Evolutionary conservation across 352 stramenopile species (phyloP).

Genomic region (Phytopythium litorale): DNA sequence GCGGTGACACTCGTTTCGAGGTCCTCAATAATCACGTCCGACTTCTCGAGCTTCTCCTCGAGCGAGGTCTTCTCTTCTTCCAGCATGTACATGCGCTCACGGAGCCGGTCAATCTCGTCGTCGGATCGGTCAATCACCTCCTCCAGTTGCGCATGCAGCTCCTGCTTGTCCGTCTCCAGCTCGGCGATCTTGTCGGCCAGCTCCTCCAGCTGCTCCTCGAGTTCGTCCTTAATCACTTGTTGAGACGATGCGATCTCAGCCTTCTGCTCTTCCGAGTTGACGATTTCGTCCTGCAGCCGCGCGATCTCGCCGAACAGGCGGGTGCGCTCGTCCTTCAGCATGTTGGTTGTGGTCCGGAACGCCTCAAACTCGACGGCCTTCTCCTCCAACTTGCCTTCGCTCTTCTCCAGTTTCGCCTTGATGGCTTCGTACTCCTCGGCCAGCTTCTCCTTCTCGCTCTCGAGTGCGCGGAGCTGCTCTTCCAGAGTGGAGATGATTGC

Average conservation of each 20-base stretch:
- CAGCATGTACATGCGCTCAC: slow-evolving; percentile 38
- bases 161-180: slow-evolving; percentile 49
- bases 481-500: slow-evolving; percentile 45
- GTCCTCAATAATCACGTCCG: slow-evolving; percentile 26
- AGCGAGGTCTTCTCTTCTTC: slow-evolving; percentile 42
- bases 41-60: slow-evolving; percentile 30
- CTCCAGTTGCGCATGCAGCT: slow-evolving; percentile 31
- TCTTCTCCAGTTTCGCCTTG: slow-evolving; percentile 44
- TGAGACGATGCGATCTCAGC: slow-evolving; percentile 36
- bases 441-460: slow-evolving; percentile 46
- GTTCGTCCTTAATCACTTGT: slow-evolving; percentile 42
- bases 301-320: slow-evolving; percentile 53
- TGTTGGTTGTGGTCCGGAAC: slow-evolving; percentile 54
- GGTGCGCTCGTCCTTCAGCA: slow-evolving; percentile 54
- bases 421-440: slow-evolving; percentile 39
- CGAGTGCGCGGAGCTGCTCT: slow-evolving; percentile 35
- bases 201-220: slow-evolving; percentile 54
- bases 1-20: slow-evolving; percentile 28
- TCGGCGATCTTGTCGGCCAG: slow-evolving; percentile 56
- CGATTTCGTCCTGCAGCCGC: slow-evolving; percentile 46
- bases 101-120: slow-evolving; percentile 45
- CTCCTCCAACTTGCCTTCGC: slow-evolving; percentile 49
- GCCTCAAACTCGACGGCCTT: slow-evolving; percentile 61
- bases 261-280: slow-evolving; percentile 39
- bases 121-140: slow-evolving; percentile 34